Evolutionary conservation across 2,329 filamentous ascomycete genomes (phyloP), one percentile per base, ranked within the genome.

Genomic region (Thelonectria discophora): DNA sequence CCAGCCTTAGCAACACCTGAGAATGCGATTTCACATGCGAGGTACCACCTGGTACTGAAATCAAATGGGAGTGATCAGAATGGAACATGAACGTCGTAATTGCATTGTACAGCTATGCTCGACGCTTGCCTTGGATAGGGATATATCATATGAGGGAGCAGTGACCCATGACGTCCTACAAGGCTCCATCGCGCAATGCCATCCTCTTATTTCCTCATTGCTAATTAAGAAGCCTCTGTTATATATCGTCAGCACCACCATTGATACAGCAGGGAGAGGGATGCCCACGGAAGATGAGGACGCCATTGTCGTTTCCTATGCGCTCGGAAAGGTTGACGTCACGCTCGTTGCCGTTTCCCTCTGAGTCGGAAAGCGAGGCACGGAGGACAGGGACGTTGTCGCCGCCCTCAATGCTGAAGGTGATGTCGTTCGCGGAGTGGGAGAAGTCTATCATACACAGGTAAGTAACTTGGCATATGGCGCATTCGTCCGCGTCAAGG

Each of bases 281-380:
- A 13, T 21, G 55, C 66, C 9, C 11, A 72, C 69, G 52, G 11
- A 42, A 71, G 37, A 69, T 51, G 1, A 71, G 47, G 27, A 18
- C 37, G n/a, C 86, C 86, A 66, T 84, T 71, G 18, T 81, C 67
- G 75, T 88, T 88, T 62, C 74, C 73, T 55, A 88, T 79, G 62
- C 82, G 77, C 79, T 87, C 84, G 3, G 80, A 72, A 5, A 88
- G 78, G 77, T 88, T 88, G 67, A 88, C 64, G 67, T 88, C 80
- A 39, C 78, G 74, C 9, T 73, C 62, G 2, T 76, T 60, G 1
- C 60, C 57, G 17, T 85, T 75, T 37, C 84, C 84, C 0, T 83
- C 75, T 1, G 72, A 49, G 37, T 80, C 78, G 45, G 59, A 67
- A 42, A 88, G 79, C 0, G 50, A 60, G 34, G 84, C 85, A n/a